Base-by-base conservation (phyloP, 2,329 filamentous ascomycete genomes). In the Talaromyces funiculosus region DNA sequence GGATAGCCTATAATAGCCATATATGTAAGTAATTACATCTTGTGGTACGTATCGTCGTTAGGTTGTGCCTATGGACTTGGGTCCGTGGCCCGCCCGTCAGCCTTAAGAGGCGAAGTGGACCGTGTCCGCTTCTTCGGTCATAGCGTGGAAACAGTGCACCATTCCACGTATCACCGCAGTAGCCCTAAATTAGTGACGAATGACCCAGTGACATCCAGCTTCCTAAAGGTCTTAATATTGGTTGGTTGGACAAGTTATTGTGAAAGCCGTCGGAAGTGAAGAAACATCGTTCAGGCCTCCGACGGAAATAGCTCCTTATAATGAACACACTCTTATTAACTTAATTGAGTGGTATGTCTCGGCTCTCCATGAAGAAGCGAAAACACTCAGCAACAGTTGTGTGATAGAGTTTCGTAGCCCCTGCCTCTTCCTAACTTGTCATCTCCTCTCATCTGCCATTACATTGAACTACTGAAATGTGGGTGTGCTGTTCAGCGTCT, bases 91-190 rank as follows among this genome's bases (percentile, higher is more conserved):
- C 53, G 49, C 58, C 65, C 66, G 66, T 72, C 69, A 72, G 71
- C 68, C 72, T 72, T 73, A 69, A 69, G 63, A 66, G 71, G 71
- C 71, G 71, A 67, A 67, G 64, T 65, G 47, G 61, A 40, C 33
- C 51, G 16, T 18, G 7, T 40, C 51, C 31, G 14, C 51, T 40
- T 20, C 18, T 51, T 51, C 26, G 29, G 47, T 51, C 47, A 20
- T 51, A 51, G 29, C 29, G 29, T 51, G 29, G 43, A 49, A 49
- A 26, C 43, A 49, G 43, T 29, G 43, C 43, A 49, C 26, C 18
- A n/a, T 18, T n/a, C 45, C 29, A 33, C 12, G n/a, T n/a, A n/a
- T n/a, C n/a, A n/a, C 5, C 29, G n/a, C n/a, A n/a, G n/a, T 33
- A 51, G 47, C 29, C 47, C 47, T 33, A 51, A 51, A 51, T 26